Conservation (phyloP, 202 grass and related monocot genomes). For the Cymbopogon flexuosus region DNA sequence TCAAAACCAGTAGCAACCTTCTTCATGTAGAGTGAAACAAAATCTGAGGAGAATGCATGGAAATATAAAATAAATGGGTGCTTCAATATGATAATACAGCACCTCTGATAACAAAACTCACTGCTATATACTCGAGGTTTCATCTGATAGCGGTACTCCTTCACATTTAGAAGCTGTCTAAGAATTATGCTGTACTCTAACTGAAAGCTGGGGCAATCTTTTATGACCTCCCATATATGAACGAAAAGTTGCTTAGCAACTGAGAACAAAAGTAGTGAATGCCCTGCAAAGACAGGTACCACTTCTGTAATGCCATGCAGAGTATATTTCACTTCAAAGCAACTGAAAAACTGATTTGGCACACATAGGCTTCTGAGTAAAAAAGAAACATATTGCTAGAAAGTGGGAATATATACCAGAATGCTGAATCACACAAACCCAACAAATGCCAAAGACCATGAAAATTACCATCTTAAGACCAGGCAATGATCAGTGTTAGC, state of each 20-base stretch:
- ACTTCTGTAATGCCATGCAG: slow-evolving; percentile 11
- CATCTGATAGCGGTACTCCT: slow-evolving; percentile 75
- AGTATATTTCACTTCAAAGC: slow-evolving; percentile 17
- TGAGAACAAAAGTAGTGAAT: slow-evolving; percentile 47
- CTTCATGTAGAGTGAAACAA: slow-evolving; percentile 58
- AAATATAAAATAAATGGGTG: slow-evolving; percentile 5
- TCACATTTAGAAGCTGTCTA: slow-evolving; percentile 61
- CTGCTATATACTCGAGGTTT: slow-evolving; percentile 69
- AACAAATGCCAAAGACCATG: background rate
- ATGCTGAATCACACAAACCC: background rate
- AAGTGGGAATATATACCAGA: background rate
- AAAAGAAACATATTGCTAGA: background rate
- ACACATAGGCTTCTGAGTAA: slow-evolving; percentile 23
- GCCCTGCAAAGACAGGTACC: slow-evolving; percentile 48
- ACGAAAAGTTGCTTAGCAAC: slow-evolving; percentile 66
- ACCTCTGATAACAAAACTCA: slow-evolving; percentile 38
- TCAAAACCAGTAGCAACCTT: slow-evolving; percentile 47
- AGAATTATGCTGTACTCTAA: slow-evolving; percentile 67
- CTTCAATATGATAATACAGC: background rate
- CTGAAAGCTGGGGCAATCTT: slow-evolving; percentile 60
- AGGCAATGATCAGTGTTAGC: background rate
- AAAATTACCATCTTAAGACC: slow-evolving; percentile 8
- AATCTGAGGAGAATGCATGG: slow-evolving; percentile 37
- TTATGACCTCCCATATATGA: slow-evolving; percentile 74
- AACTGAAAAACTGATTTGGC: slow-evolving; percentile 4